These are phyloP conservation scores for Cladosporium halotolerans DNA, from an alignment of 2,329 filamentous ascomycete species.

Conservation along the genomic window DNA sequence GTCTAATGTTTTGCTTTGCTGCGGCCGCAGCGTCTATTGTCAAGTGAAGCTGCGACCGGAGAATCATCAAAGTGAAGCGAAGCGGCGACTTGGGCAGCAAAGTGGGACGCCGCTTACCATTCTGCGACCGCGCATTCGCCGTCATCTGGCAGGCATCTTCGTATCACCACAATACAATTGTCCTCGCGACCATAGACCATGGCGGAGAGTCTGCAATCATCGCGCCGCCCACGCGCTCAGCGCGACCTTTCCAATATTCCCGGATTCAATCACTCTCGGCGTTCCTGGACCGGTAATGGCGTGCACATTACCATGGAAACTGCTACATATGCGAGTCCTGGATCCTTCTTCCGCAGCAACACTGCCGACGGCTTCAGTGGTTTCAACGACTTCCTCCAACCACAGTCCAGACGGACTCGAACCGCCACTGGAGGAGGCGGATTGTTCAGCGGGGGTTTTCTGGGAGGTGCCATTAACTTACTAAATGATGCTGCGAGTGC, in stretches of 20 bases:
- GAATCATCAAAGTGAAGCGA: no score
- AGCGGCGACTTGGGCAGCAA: no score
- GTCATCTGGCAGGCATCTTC: no score
- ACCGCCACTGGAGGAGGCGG: neutral
- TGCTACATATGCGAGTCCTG: slow-evolving; percentile 21
- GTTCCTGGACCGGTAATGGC: slow-evolving; percentile 25
- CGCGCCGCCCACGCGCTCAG: neutral
- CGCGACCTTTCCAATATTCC: slow-evolving; percentile 6
- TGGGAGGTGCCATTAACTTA: slow-evolving; percentile 23
- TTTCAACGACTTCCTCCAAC: slow-evolving; percentile 1
- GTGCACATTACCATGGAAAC: slow-evolving; percentile 25
- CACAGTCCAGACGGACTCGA: neutral
- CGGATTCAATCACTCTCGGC: slow-evolving; percentile 13
- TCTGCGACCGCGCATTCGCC: no score
- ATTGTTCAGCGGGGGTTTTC: slow-evolving; percentile 17
- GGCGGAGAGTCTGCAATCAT: neutral
- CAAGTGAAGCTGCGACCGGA: no score
- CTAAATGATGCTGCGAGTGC: slow-evolving; percentile 17
- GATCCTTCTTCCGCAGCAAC: slow-evolving; percentile 21
- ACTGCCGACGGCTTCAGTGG: slow-evolving; percentile 1
- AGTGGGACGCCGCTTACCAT: no score
- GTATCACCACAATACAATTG: no score
- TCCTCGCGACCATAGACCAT: no score
- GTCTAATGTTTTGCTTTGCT: no score
- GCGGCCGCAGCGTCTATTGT: no score